phyloP scores from a whole-genome alignment of 768 basidiomycete genomes.

The Mrakia gelida region DNA sequence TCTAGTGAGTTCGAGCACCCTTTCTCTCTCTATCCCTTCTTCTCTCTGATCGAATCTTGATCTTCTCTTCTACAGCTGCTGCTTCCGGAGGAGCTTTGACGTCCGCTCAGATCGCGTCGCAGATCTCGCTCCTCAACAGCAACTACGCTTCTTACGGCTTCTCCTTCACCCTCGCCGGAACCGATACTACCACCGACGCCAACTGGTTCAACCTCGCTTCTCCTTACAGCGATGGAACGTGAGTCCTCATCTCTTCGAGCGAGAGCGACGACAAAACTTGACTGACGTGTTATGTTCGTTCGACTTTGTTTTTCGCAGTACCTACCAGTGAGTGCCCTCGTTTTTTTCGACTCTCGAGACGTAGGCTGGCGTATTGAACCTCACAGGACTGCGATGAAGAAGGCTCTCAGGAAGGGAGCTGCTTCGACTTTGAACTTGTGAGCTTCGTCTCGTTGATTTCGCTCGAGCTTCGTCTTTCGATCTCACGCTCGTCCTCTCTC shows the following conservation, averaged over 20 bases:
- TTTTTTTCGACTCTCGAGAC: background rate
- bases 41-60: background rate
- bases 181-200: background rate
- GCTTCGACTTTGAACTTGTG: background rate
- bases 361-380: background rate
- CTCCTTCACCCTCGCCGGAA: background rate
- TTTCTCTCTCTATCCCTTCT: background rate
- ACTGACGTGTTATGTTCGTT: background rate
- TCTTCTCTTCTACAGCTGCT: background rate
- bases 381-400: background rate
- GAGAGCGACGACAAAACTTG: no score
- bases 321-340: background rate
- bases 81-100: background rate
- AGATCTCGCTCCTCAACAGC: background rate
- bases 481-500: background rate
- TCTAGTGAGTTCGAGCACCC: background rate
- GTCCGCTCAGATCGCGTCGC: background rate
- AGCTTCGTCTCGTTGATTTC: background rate
- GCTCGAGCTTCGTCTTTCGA: background rate
- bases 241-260: background rate
- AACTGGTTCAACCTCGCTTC: background rate
- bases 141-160: background rate
- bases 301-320: background rate
- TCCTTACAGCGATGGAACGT: background rate
- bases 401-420: background rate